Percentiles rank a stretch among this genome's conserved stretches.
Conservation (phyloP, 306 rosid species). For the Cicer bijugum region DNA sequence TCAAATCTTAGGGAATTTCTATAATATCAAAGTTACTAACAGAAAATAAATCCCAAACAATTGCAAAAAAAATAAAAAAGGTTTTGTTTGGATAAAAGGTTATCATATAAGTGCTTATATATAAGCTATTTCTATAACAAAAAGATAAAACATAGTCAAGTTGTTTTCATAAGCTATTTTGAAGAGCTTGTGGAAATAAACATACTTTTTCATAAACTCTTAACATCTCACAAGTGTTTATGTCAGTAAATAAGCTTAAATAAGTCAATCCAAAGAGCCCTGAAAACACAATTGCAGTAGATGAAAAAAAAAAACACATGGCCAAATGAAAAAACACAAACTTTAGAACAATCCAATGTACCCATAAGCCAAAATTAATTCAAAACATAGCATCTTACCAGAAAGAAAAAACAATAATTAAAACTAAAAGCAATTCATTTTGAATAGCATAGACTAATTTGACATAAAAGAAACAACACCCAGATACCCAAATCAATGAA, state of each 20-base stretch:
- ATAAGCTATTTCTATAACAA: too few relatives aligned
- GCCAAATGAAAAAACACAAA: conserved; percentile 19
- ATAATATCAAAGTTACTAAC: not conserved
- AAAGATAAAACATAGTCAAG: too few relatives aligned
- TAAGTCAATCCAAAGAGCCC: too few relatives aligned
- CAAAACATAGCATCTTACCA: conserved; percentile 29
- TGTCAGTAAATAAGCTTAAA: too few relatives aligned
- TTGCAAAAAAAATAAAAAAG: not conserved
- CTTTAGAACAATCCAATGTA: conserved; percentile 28
- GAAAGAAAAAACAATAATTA: not conserved
- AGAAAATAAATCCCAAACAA: conserved; percentile 24
- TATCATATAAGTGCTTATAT: too few relatives aligned
- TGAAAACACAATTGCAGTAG: conserved; percentile 29
- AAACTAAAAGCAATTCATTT: conserved; percentile 48
- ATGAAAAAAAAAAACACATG: not conserved
- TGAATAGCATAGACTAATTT: conserved; percentile 41
- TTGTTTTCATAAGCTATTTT: too few relatives aligned
- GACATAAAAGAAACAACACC: conserved; percentile 19
- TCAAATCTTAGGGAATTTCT: not conserved
- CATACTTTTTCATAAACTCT: too few relatives aligned
- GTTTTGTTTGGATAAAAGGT: too few relatives aligned
- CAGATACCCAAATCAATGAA: not conserved
- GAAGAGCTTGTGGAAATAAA: too few relatives aligned
- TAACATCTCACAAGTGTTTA: too few relatives aligned
- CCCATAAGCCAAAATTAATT: conserved; percentile 38